Evolutionary conservation across 495 filamentous ascomycete species (phyloP).

Genomic region (Penicillium macrosclerotiorum): DNA sequence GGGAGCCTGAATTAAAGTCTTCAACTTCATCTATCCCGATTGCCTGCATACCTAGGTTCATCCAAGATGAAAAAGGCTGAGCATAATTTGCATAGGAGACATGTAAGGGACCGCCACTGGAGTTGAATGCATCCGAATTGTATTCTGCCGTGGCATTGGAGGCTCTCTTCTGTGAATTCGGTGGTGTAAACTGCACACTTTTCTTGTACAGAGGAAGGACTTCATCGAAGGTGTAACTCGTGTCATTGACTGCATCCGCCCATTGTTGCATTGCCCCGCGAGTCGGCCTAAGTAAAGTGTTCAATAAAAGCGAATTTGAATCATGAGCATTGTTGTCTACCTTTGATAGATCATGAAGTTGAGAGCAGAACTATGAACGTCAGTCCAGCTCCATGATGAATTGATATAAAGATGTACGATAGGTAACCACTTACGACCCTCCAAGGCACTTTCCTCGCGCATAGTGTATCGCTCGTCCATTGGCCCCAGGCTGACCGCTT

Average conservation of each 20-base stretch:
- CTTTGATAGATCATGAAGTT: slow-evolving; percentile 53
- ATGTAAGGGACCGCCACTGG: slow-evolving; percentile 42
- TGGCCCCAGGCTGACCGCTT: slow-evolving; percentile 34
- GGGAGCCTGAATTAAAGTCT: slow-evolving; percentile 42
- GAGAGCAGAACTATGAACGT: slow-evolving; percentile 31
- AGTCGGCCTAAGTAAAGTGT: slow-evolving; percentile 32
- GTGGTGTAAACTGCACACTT: slow-evolving; percentile 50
- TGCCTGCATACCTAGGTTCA: slow-evolving; percentile 30
- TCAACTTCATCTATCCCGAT: slow-evolving; percentile 34
- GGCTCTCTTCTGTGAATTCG: slow-evolving; percentile 31
- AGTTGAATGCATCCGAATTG: slow-evolving; percentile 30
- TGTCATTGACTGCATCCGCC: slow-evolving; percentile 56
- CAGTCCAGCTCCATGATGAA: background rate
- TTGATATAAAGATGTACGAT: too few relatives aligned
- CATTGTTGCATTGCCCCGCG: slow-evolving; percentile 47
- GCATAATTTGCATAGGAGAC: slow-evolving; percentile 53
- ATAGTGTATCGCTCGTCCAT: slow-evolving; percentile 36
- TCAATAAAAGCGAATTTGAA: too few relatives aligned
- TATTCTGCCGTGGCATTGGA: slow-evolving; percentile 47
- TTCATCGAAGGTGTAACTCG: slow-evolving; percentile 51
- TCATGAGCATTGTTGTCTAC: background rate
- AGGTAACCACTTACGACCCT: slow-evolving; percentile 25
- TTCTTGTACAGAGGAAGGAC: slow-evolving; percentile 55
- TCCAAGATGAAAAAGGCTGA: slow-evolving; percentile 41
- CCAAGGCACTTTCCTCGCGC: slow-evolving; percentile 35